Conservation (phyloP, 1,284 basidiomycete species). For the Leccinum subrobustum region DNA sequence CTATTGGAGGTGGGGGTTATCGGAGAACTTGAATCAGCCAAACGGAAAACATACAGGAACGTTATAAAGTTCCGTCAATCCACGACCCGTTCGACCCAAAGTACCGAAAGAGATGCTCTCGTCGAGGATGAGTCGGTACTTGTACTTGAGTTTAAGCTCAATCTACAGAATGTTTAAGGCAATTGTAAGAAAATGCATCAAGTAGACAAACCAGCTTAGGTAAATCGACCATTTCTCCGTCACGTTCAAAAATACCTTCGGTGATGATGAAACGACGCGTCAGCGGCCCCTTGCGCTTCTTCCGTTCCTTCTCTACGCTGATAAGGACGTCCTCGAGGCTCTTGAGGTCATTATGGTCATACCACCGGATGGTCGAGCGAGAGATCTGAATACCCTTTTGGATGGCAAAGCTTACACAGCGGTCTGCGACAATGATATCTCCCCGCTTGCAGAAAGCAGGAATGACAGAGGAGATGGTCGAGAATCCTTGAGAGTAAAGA, state of each 20-base stretch:
- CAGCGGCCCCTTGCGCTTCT: slow-evolving; percentile 78
- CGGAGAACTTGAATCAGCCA: neutral
- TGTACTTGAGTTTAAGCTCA: slow-evolving; percentile 93
- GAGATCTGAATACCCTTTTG: slow-evolving; percentile 98
- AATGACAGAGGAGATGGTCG: slow-evolving; percentile 91
- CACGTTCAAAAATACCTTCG: slow-evolving; percentile 95
- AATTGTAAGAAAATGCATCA: neutral
- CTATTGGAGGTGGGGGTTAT: slow-evolving; percentile 18
- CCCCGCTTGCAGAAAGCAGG: slow-evolving; percentile 98
- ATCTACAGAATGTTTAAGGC: slow-evolving; percentile 51
- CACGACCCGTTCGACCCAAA: slow-evolving; percentile 90
- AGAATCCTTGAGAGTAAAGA: slow-evolving; percentile 94
- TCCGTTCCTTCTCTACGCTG: slow-evolving; percentile 82
- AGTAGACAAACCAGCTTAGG: slow-evolving; percentile 77
- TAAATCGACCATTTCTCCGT: slow-evolving; percentile 89
- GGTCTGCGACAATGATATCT: slow-evolving; percentile 97
- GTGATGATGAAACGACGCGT: slow-evolving; percentile 96
- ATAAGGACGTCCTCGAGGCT: slow-evolving; percentile 89
- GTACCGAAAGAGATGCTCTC: slow-evolving; percentile 93
- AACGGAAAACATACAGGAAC: slow-evolving; percentile 63
- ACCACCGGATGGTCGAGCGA: slow-evolving; percentile 92
- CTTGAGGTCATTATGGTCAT: slow-evolving; percentile 92
- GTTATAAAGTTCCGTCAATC: slow-evolving; percentile 91
- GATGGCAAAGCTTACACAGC: slow-evolving; percentile 91
- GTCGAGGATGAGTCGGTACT: slow-evolving; percentile 94